Percentiles rank a stretch among this genome's conserved stretches.
These are phyloP conservation scores for Dioscorea cayenensis DNA, from an alignment of 116 monocot genomes.

Conservation along the genomic window DNA sequence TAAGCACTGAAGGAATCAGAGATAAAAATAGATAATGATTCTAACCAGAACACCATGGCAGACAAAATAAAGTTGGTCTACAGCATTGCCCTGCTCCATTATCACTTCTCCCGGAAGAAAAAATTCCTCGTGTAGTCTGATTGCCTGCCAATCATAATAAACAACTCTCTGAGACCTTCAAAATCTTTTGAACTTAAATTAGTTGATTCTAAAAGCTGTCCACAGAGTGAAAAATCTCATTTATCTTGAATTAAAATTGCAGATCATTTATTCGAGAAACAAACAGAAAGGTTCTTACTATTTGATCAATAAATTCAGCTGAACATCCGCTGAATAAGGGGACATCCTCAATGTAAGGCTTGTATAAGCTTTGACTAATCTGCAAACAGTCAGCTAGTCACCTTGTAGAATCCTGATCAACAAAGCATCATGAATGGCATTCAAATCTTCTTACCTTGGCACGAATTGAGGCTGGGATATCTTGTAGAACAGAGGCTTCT, in stretches of 20 bases:
- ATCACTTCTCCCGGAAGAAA: conserved; percentile 93
- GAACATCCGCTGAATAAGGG: conserved; percentile 83
- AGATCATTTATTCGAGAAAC: background rate
- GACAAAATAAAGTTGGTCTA: conserved; percentile 93
- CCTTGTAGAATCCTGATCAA: background rate
- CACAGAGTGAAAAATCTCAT: background rate
- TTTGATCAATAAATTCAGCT: conserved; percentile 86
- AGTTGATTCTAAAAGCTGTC: too few relatives aligned
- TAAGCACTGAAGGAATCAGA: background rate
- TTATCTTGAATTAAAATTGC: background rate
- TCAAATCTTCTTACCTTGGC: conserved; percentile 47
- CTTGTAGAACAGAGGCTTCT: conserved; percentile 72
- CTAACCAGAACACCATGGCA: conserved; percentile 70
- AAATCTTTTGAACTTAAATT: too few relatives aligned
- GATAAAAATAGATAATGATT: background rate
- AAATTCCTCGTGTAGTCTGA: conserved; percentile 82
- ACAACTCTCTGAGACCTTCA: background rate
- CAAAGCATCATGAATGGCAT: background rate
- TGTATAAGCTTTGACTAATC: conserved; percentile 82
- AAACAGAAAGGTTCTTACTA: conserved; percentile 47
- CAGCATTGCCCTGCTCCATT: conserved; percentile 76
- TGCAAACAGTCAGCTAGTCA: conserved; percentile 23
- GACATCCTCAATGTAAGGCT: conserved; percentile 63
- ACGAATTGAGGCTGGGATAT: conserved; percentile 84
- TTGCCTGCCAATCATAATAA: conserved; percentile 33